phyloP scores from a whole-genome alignment of 1,284 basidiomycete species.

The Malassezia brasiliensis region DNA sequence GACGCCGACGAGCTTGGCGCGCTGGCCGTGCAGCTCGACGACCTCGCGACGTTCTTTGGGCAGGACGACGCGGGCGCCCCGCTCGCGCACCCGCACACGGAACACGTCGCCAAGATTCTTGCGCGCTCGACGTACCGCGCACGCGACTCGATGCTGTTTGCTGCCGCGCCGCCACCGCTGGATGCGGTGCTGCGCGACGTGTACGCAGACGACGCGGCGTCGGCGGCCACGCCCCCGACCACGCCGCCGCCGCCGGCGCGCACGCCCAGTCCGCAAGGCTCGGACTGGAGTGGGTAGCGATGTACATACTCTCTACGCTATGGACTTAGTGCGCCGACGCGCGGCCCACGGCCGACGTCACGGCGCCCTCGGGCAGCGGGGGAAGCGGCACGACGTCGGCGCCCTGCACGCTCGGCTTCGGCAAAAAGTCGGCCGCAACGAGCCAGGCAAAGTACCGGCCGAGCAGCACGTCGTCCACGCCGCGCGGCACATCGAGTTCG shows the following conservation, averaged over 20 bases:
- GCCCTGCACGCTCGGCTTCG: conserved; percentile 12
- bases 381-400: conserved; percentile 22
- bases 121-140: conserved; percentile 20
- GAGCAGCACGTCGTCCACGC: conserved; percentile 68
- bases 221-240: no score
- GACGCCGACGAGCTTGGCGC: conserved; percentile 25
- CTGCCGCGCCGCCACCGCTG: neutral
- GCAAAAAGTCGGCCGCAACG: conserved; percentile 71
- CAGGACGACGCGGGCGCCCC: conserved; percentile 27
- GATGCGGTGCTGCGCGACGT: neutral
- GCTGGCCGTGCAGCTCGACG: conserved; percentile 42
- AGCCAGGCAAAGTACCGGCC: conserved; percentile 92
- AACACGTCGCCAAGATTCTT: conserved; percentile 35
- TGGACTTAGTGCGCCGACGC: conserved; percentile 23
- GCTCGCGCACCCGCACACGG: conserved; percentile 16
- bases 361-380: conserved; percentile 21
- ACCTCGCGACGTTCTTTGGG: conserved; percentile 42
- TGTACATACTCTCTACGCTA: conserved; percentile 3
- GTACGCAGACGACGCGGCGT: neutral
- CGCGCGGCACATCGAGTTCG: conserved; percentile 53
- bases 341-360: conserved; percentile 42
- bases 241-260: no score
- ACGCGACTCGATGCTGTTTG: conserved; percentile 13
- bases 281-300: no score
- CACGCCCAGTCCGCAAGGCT: no score